Percentiles rank a stretch among this genome's conserved stretches.
phyloP scores from a whole-genome alignment of 345 rosid genomes.

The Dovyalis caffra region DNA sequence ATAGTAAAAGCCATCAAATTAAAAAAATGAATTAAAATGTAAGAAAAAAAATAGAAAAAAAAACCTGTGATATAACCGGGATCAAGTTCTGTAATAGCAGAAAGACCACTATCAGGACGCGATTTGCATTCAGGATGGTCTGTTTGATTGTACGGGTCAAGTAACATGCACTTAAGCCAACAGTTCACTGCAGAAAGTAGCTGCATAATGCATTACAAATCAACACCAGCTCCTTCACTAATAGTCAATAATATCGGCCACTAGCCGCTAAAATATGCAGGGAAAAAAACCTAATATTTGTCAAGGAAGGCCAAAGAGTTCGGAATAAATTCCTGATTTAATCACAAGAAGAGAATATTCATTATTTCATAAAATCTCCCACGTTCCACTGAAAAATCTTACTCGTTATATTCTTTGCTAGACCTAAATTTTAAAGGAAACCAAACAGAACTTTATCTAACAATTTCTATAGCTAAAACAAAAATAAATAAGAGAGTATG shows the following conservation, averaged over 20 bases:
- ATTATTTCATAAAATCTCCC: background rate
- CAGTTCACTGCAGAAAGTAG: constrained; percentile 96
- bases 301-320: background rate
- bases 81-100: constrained; percentile 95
- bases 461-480: background rate
- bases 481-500: constrained; percentile 5
- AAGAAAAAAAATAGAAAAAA: background rate
- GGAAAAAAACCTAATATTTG: background rate
- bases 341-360: background rate
- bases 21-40: background rate
- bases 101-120: constrained; percentile 92
- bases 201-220: constrained; percentile 36
- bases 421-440: too few relatives aligned
- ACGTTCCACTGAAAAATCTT: background rate
- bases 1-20: background rate
- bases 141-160: constrained; percentile 93
- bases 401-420: too few relatives aligned
- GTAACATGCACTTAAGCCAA: constrained; percentile 93
- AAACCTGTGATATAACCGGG: constrained; percentile 94
- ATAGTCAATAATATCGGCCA: background rate
- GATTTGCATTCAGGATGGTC: constrained; percentile 98
- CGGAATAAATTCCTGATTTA: too few relatives aligned
- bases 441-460: background rate
- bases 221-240: constrained; percentile 8
- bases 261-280: too few relatives aligned